phyloP scores from a whole-genome alignment of 148 eudicot species.

The Rhododendron ferrugineum region DNA sequence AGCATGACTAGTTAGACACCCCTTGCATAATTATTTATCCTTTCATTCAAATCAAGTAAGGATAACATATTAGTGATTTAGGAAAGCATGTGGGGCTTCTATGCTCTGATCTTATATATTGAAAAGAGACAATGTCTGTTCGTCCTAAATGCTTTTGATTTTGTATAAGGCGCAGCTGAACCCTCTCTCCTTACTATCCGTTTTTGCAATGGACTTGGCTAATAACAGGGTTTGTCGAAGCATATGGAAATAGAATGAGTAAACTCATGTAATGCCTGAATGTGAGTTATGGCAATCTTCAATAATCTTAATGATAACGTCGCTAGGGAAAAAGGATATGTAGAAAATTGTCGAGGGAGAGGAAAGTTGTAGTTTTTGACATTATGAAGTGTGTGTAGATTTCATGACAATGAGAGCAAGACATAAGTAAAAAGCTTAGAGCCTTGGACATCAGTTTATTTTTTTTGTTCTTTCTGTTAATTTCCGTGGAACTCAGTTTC shows the following conservation, averaged over 20 bases:
- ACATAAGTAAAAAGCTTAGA: neutral
- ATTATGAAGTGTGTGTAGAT: neutral
- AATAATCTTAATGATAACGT: neutral
- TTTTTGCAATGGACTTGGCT: neutral
- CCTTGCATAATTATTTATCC: neutral
- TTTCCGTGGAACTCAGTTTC: neutral
- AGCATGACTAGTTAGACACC: neutral
- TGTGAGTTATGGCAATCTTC: neutral
- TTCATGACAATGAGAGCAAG: neutral
- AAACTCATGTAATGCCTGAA: neutral
- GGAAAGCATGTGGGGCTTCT: neutral
- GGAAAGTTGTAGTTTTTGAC: neutral
- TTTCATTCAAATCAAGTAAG: neutral
- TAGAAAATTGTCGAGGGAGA: neutral
- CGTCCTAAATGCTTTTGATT: neutral
- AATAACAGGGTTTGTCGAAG: neutral
- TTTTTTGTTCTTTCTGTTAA: neutral
- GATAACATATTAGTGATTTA: neutral
- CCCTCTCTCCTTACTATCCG: neutral
- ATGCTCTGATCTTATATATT: neutral
- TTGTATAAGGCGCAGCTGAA: neutral
- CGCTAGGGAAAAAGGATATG: neutral
- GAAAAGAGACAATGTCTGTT: neutral
- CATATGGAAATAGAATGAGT: neutral
- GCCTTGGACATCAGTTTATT: neutral